These are phyloP conservation scores for Nidularia pulvinata DNA, from an alignment of 768 basidiomycete species.

Conservation along the genomic window DNA sequence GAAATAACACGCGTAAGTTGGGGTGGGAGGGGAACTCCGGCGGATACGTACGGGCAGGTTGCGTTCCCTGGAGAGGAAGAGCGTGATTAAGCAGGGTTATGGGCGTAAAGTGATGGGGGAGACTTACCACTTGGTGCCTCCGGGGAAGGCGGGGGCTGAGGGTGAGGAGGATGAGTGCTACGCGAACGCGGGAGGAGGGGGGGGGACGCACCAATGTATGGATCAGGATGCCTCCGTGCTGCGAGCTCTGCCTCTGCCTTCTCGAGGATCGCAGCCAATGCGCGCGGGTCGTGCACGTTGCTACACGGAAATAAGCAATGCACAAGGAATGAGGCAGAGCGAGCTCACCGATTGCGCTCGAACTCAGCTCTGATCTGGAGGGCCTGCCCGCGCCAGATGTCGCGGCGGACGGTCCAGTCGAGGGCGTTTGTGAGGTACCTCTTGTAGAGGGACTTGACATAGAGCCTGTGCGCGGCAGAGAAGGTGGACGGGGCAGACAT, in stretches of 20 bases:
- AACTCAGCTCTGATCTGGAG: slow-evolving; percentile 90
- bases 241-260: slow-evolving; percentile 79
- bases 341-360: slow-evolving; percentile 83
- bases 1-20: slow-evolving; percentile 10
- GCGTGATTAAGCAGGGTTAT: slow-evolving; percentile 10
- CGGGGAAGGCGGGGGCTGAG: slow-evolving; percentile 79
- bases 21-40: slow-evolving; percentile 1
- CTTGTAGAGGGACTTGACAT: slow-evolving; percentile 92
- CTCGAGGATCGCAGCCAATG: slow-evolving; percentile 73
- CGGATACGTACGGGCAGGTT: slow-evolving; percentile 67
- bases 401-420: slow-evolving; percentile 88
- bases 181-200: neutral
- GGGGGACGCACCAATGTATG: slow-evolving; percentile 79
- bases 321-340: neutral
- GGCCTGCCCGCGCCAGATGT: slow-evolving; percentile 85
- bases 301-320: slow-evolving; percentile 33
- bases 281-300: slow-evolving; percentile 83
- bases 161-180: slow-evolving; percentile 1
- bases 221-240: slow-evolving; percentile 80
- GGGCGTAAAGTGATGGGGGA: slow-evolving; percentile 1
- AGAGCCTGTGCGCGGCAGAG: slow-evolving; percentile 72
- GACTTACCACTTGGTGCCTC: slow-evolving; percentile 95
- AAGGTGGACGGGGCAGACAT: slow-evolving; percentile 64
- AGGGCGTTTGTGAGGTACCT: slow-evolving; percentile 84
- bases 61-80: slow-evolving; percentile 59